Evolutionary conservation across 805 yeast genomes (phyloP), one percentile per base, ranked within the genome.

Genomic region (Hanseniaspora singularis): DNA sequence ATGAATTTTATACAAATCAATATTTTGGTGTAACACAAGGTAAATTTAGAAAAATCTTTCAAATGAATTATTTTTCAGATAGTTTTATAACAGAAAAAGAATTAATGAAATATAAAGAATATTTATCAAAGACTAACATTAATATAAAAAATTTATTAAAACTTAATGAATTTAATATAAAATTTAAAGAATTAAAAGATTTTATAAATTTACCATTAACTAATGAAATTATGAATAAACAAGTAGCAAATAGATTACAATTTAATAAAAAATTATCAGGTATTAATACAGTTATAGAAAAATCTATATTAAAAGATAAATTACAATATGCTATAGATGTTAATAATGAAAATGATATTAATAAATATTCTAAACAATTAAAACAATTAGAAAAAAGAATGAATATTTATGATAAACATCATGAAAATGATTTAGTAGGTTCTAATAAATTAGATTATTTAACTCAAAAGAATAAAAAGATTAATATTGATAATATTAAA

Each of bases 11-110:
- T 24, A 76, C 77, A 2, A 74, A 76, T 53, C 69, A 70, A 55
- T 77, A 74, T 53, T 68, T 89, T 53, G 68, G 76, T 45, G 89
- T 85, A 12, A 72, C 88, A n/a, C 94, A 85, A 59, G 96, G 95
- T 42, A 76, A 79, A 32, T 76, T 73, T 52, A 77, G 78, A 51
- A 82, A 81, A 54, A 74, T 73, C 38, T 78, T 88, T 53, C 89
- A 84, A 36, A 76, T 92, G 72, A 76, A 75, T 36, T 77, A 76
- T 42, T 78, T 92, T 56, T 80, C 94, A 39, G 96, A 92, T 64
- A 76, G 80, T 2, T 73, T 78, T 8, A 72, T 88, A 42, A 70
- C 81, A 1, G 69, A 67, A 31, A 79, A 74, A 18, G 98, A 92
- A 63, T 85, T 79, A 57, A 77, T 73, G 12, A 70, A 76, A 54